A percentile compares a stretch with the other conserved stretches of the same genome.
Evolutionary conservation across 495 filamentous ascomycete species (phyloP).

Genomic region (Daldinia bambusicola): DNA sequence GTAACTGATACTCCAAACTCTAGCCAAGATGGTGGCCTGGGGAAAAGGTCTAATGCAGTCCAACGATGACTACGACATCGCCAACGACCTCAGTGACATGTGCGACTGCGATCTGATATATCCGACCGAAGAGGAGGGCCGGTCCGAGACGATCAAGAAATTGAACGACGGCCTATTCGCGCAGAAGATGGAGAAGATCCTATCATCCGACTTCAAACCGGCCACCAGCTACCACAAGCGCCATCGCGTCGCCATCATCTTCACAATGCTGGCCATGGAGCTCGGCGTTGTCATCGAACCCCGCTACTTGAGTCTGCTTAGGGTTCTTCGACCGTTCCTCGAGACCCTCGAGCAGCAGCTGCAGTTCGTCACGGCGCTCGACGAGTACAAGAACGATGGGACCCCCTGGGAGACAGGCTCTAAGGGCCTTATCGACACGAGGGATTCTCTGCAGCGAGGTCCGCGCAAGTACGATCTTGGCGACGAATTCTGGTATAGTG

Average conservation of each 20-base stretch:
- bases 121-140: neutral
- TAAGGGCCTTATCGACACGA: conserved; percentile 13
- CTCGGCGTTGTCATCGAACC: conserved; percentile 25
- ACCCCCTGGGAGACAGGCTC: conserved; percentile 34
- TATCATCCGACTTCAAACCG: conserved; percentile 21
- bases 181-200: conserved; percentile 28
- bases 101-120: conserved; percentile 25
- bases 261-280: conserved; percentile 37
- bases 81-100: conserved; percentile 22
- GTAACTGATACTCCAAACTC: neutral
- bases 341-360: conserved; percentile 40
- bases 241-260: conserved; percentile 31
- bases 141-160: conserved; percentile 5
- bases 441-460: neutral
- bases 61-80: conserved; percentile 36
- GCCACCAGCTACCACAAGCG: conserved; percentile 24
- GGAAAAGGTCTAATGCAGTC: conserved; percentile 41
- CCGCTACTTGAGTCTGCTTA: conserved; percentile 18
- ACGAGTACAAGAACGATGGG: conserved; percentile 42
- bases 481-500: conserved; percentile 36
- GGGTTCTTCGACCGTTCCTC: conserved; percentile 35
- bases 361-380: conserved; percentile 36
- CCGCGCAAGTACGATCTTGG: conserved; percentile 13
- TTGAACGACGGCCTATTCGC: conserved; percentile 32
- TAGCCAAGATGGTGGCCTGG: conserved; percentile 36